Evolutionary conservation across 2,329 filamentous ascomycete genomes (phyloP).

Genomic region (Trichoderma sp.): DNA sequence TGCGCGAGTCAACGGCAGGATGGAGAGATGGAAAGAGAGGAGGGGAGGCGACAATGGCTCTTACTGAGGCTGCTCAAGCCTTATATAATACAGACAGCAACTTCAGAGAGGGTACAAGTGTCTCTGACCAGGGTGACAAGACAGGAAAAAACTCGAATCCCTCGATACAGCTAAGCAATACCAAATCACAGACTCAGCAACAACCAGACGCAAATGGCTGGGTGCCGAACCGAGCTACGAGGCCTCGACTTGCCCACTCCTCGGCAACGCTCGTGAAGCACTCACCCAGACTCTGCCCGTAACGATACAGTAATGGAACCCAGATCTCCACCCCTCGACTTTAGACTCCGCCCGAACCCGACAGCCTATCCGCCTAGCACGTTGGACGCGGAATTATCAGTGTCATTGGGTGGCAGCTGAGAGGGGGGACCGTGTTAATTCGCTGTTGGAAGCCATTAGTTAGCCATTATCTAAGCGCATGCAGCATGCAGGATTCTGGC

Average conservation of each 20-base stretch:
- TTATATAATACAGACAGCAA: background rate
- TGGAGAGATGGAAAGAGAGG: background rate
- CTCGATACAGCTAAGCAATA: background rate
- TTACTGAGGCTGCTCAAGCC: slow-evolving; percentile 3
- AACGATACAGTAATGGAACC: background rate
- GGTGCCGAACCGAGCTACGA: background rate
- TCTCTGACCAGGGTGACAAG: background rate
- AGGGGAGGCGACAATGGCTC: background rate
- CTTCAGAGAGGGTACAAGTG: background rate
- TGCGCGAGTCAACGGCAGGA: background rate
- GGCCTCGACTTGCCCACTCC: background rate
- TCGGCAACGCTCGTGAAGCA: background rate
- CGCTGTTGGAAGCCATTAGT: background rate
- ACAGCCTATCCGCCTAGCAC: slow-evolving; percentile 16
- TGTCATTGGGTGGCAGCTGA: slow-evolving; percentile 8
- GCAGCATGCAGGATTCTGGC: background rate
- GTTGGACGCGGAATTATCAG: background rate
- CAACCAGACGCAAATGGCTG: background rate
- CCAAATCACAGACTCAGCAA: background rate
- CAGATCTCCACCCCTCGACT: background rate
- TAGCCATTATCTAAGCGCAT: background rate
- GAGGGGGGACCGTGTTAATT: background rate
- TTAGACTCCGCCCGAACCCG: slow-evolving; percentile 16
- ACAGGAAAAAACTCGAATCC: background rate
- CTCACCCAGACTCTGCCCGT: background rate